Conservation (phyloP, 345 rosid species). For the Punica granatum region DNA sequence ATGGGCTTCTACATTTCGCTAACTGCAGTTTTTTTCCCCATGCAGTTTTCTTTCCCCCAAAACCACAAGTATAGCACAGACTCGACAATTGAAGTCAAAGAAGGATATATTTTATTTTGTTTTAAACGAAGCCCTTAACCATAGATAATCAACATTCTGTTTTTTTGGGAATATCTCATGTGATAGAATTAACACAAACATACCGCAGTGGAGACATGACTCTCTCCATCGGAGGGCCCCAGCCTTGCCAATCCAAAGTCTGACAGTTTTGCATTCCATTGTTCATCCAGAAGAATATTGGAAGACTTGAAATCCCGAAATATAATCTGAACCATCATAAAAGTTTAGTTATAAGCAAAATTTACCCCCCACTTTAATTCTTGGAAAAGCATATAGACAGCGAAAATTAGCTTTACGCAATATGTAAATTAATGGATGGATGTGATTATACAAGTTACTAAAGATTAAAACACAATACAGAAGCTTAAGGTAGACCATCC, state of each 20-base stretch:
- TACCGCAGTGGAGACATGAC: constrained; percentile 95
- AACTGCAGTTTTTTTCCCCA: not conserved
- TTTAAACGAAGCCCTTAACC: not conserved
- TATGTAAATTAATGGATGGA: too few relatives aligned
- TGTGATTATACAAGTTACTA: not conserved
- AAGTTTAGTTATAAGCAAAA: constrained; percentile 2
- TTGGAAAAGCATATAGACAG: not conserved
- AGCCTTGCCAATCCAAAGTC: constrained; percentile 95
- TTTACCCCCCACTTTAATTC: not conserved
- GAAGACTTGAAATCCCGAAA: constrained; percentile 96
- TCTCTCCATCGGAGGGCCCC: constrained; percentile 83
- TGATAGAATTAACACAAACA: not conserved
- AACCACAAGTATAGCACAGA: not conserved
- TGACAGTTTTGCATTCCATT: constrained; percentile 90
- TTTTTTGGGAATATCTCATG: not conserved
- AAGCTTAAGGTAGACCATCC: not conserved
- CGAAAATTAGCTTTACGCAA: too few relatives aligned
- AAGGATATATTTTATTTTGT: not conserved
- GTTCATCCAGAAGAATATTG: constrained; percentile 77
- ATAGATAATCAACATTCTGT: not conserved
- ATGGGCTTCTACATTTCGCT: not conserved
- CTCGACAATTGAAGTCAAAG: not conserved
- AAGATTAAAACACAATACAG: not conserved
- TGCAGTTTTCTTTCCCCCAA: too few relatives aligned
- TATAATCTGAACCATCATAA: constrained; percentile 49